Evolutionary conservation across 768 basidiomycete genomes (phyloP), one percentile per base, ranked within the genome.

Genomic region (Naematelia encephala): DNA sequence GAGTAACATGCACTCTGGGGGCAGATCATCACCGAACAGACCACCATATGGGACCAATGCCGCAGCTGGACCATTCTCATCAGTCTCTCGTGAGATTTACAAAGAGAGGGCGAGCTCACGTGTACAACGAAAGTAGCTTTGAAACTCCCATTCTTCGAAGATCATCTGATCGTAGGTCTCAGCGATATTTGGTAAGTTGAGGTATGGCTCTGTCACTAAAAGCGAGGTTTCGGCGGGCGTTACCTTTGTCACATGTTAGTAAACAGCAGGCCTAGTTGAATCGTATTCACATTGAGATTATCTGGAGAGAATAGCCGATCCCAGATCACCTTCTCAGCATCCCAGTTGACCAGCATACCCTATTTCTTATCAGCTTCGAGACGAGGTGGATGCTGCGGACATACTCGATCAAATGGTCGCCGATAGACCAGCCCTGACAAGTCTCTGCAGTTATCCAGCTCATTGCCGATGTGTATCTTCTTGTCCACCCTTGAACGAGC

Each of bases 281-380:
- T 12, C 5, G 34, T 2, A 45, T 66, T 72, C 75, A 88, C 89
- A 61, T 83, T 83, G 56, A 90, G 80, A 48, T 82, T 83, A 57
- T 87, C 82, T 44, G 82, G 82, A 21, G 88, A 88, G 77, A 96
- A 91, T 22, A 94, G 69, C 11, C 88, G 85, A 64, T 97, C 93
- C 92, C 92, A 97, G 4, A 98, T 82, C 16, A 88, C 87, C 76
- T 94, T 94, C 77, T 98, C 86, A 2, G 88, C 88, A 63, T 96
- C 92, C 93, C 93, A 98, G 70, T 94, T 91, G 26, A 90, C 87
- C 14, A 94, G 80, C 77, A 88, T 90, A 25, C 93, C 93, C 93
- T 96, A 47, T 14, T 0, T 1, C 16, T 62, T 23, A 61, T 50
- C 55, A 59, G 57, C 57, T 34, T 2, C 3, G 25, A n/a, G n/a